Conservation (phyloP, 2,329 filamentous ascomycete species). For the Zelopaecilomyces penicillatus region DNA sequence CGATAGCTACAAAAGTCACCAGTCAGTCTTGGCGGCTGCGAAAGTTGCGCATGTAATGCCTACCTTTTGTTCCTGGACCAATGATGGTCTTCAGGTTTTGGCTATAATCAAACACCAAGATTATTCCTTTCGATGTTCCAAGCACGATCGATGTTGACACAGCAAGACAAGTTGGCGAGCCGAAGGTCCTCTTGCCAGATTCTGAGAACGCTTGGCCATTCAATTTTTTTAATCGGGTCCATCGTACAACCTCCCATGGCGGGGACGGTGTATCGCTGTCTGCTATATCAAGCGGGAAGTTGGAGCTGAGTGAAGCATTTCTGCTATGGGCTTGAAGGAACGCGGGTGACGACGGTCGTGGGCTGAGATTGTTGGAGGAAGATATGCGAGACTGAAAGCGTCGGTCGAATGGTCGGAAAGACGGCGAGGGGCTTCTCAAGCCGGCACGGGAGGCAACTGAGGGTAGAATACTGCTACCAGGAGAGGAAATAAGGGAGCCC, state of each 20-base stretch:
- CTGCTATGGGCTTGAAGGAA: constrained; percentile 71
- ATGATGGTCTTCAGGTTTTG: constrained; percentile 92
- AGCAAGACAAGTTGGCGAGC: constrained; percentile 78
- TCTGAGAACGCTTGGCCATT: constrained; percentile 89
- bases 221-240: constrained; percentile 88
- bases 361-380: constrained; percentile 45
- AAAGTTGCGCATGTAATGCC: background rate
- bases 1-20: constrained; percentile 56
- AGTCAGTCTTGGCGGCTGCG: constrained; percentile 19
- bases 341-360: constrained; percentile 68
- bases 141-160: constrained; percentile 83
- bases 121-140: constrained; percentile 88
- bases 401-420: constrained; percentile 87
- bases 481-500: constrained; percentile 56
- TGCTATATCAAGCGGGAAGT: constrained; percentile 51
- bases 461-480: constrained; percentile 65
- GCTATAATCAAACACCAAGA: constrained; percentile 94
- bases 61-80: constrained; percentile 84
- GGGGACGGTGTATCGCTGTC: constrained; percentile 65
- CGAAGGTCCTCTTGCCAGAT: constrained; percentile 84
- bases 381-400: constrained; percentile 83
- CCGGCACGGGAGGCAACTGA: constrained; percentile 59
- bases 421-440: constrained; percentile 64
- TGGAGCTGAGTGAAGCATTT: constrained; percentile 69
- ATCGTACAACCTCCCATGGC: constrained; percentile 94